Percentiles rank a stretch among this genome's conserved stretches.
Conservation (phyloP, 805 yeast genomes). For the Wickerhamiella sergipiensis region DNA sequence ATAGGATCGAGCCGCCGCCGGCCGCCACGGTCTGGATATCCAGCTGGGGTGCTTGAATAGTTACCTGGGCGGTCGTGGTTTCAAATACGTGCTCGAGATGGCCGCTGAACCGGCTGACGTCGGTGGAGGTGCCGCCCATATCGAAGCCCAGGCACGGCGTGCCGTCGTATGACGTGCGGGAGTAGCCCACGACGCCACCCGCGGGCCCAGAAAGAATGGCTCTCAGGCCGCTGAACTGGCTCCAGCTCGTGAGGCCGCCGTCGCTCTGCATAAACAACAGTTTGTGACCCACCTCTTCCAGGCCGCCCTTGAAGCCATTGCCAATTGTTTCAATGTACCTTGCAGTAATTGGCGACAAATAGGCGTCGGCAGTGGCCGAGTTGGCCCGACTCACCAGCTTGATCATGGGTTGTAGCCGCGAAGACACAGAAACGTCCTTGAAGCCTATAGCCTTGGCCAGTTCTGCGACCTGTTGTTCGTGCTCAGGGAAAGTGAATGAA, state of each 20-base stretch:
- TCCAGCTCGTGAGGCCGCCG: constrained; percentile 84
- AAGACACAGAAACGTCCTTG: constrained; percentile 51
- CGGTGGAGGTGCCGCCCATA: constrained; percentile 89
- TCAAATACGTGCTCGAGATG: constrained; percentile 68
- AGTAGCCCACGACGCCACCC: constrained; percentile 92
- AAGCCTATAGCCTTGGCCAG: constrained; percentile 58
- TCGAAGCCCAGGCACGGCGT: constrained; percentile 66
- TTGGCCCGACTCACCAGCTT: constrained; percentile 63
- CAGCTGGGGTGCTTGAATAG: constrained; percentile 72
- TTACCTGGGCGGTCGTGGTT: constrained; percentile 70
- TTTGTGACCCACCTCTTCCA: constrained; percentile 26
- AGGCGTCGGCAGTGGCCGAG: constrained; percentile 71
- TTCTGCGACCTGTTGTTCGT: constrained; percentile 45
- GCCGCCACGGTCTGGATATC: constrained; percentile 77
- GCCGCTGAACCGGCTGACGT: constrained; percentile 62
- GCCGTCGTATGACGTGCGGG: constrained; percentile 53
- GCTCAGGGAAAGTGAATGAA: constrained; percentile 58
- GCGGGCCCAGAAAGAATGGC: constrained; percentile 95
- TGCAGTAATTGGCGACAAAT: constrained; percentile 64
- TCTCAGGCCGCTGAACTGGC: constrained; percentile 68
- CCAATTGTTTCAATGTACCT: constrained; percentile 49
- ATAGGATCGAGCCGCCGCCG: constrained; percentile 63
- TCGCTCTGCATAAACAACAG: constrained; percentile 81
- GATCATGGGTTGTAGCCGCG: constrained; percentile 64
- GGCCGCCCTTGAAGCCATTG: constrained; percentile 43